These are phyloP conservation scores for Kentomonas sorsogonicus DNA, from an alignment of 208 protist species.

Conservation along the genomic window DNA sequence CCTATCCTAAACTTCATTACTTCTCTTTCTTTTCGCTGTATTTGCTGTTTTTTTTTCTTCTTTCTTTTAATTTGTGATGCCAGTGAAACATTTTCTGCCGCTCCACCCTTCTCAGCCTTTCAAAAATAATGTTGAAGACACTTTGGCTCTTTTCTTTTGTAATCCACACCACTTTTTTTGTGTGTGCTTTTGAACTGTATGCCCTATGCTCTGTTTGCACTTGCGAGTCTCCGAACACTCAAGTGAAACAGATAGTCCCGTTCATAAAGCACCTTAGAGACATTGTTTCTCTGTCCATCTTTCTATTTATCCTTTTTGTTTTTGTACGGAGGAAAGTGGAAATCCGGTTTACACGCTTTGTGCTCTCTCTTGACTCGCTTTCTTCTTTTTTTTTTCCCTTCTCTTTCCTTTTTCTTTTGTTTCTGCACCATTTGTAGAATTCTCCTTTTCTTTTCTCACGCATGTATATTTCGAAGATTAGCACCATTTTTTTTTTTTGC, in stretches of 20 bases:
- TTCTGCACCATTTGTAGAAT: neutral
- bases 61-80: too few species aligned
- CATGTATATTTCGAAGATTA: too few species aligned
- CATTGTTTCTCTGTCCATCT: too few species aligned
- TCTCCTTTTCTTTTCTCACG: neutral
- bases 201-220: neutral
- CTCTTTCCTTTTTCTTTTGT: neutral
- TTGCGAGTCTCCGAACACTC: neutral
- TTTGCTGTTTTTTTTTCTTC: too few species aligned
- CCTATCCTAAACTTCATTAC: too few species aligned
- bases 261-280: neutral
- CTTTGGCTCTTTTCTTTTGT: too few species aligned
- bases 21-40: too few species aligned
- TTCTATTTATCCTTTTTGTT: too few species aligned
- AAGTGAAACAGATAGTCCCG: neutral
- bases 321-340: neutral
- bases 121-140: too few species aligned
- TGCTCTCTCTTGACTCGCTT: neutral
- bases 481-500: constrained; percentile 2
- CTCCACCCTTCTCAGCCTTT: too few species aligned
- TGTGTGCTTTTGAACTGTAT: neutral
- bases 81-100: too few species aligned
- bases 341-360: neutral
- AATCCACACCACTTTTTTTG: neutral
- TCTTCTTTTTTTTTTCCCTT: neutral